Percentiles rank a stretch among this genome's conserved stretches.
These are phyloP conservation scores for Colletotrichum kahawae DNA, from an alignment of 2,329 filamentous ascomycete genomes.

Conservation along the genomic window DNA sequence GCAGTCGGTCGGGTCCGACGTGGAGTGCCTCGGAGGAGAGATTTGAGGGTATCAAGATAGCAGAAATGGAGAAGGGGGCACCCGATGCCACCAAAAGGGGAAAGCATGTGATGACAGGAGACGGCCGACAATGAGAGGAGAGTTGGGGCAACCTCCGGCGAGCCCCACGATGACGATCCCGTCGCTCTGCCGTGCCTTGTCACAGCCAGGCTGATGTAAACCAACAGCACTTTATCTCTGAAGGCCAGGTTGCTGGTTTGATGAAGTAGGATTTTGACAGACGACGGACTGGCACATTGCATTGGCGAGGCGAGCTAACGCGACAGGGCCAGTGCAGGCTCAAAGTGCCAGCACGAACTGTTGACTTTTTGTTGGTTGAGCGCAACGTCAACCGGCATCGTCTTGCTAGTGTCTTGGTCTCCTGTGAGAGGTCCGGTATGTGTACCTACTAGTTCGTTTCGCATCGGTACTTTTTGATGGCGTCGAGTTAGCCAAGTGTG, in stretches of 20 bases:
- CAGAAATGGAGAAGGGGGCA: not conserved
- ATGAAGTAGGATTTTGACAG: slow-evolving; percentile 3
- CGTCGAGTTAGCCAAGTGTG: not conserved
- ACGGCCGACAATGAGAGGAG: not conserved
- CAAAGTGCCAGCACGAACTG: not conserved
- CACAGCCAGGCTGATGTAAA: not conserved
- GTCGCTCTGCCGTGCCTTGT: slow-evolving; percentile 4
- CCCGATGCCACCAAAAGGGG: not conserved
- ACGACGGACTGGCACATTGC: not conserved
- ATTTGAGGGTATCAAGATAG: not conserved
- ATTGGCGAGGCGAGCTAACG: slow-evolving; percentile 1
- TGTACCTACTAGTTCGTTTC: not conserved
- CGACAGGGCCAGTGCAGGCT: not conserved
- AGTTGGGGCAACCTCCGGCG: not conserved
- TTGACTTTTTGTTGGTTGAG: not conserved
- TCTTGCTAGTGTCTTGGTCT: not conserved
- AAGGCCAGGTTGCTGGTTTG: not conserved
- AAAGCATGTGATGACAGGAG: slow-evolving; percentile 14
- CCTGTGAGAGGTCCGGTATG: not conserved
- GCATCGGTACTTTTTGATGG: not conserved
- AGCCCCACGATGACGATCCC: slow-evolving; percentile 9
- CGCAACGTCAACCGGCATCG: slow-evolving; percentile 7
- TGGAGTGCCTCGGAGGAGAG: not conserved
- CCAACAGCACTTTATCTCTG: not conserved
- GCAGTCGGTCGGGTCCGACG: slow-evolving; percentile 6